Percentiles rank a stretch among this genome's conserved stretches.
Conservation (phyloP, 1,284 basidiomycete genomes). For the Moesziomyces aphidis region DNA sequence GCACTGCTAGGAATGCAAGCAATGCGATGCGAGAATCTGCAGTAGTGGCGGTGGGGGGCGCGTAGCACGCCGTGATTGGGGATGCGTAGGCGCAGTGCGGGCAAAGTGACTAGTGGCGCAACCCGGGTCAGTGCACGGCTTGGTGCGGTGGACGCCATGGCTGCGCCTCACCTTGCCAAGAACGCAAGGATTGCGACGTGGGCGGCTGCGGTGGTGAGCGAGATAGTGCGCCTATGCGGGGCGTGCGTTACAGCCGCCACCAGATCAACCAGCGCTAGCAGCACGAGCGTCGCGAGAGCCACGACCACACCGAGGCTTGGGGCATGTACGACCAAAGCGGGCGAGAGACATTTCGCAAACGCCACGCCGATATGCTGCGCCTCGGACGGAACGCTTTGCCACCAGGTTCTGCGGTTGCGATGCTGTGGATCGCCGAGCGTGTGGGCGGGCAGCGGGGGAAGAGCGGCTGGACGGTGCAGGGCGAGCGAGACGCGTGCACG, state of each 20-base stretch:
- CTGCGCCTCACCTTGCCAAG: too few relatives aligned
- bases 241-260: neutral
- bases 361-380: slow-evolving; percentile 2
- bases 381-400: neutral
- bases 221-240: neutral
- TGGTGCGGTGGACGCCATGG: too few relatives aligned
- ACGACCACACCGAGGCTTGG: neutral
- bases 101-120: too few relatives aligned
- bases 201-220: neutral
- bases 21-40: too few relatives aligned
- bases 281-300: neutral
- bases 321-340: neutral
- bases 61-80: too few relatives aligned
- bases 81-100: too few relatives aligned
- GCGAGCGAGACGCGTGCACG: slow-evolving; percentile 16
- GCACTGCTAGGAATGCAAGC: too few relatives aligned
- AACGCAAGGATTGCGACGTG: neutral
- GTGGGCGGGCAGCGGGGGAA: slow-evolving; percentile 7
- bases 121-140: too few relatives aligned
- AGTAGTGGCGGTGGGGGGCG: too few relatives aligned
- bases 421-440: neutral
- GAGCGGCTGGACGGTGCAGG: slow-evolving; percentile 17
- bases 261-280: neutral
- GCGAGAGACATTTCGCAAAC: slow-evolving; percentile 17
- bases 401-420: neutral